Evolutionary conservation across 495 filamentous ascomycete genomes (phyloP), one percentile per base, ranked within the genome.

Genomic region (Geopyxis carbonaria): DNA sequence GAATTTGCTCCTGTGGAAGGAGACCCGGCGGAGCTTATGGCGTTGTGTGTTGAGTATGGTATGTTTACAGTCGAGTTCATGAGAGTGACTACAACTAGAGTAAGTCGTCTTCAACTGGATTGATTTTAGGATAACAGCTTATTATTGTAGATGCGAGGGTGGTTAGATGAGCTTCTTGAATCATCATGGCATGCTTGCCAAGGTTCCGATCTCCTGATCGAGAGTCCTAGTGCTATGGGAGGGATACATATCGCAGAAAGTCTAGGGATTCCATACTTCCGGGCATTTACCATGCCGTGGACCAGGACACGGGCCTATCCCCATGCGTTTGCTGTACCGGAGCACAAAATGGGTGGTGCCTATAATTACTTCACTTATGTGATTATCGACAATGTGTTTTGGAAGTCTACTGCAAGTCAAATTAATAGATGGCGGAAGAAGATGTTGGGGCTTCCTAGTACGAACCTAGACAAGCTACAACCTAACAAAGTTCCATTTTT

Each of bases 201-300:
- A 58, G 77, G 73, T 32, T 80, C 78, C 35, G 87, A 97, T 55
- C 63, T 97, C 24, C 65, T 97, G 11, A 91, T 97, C 35, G 89
- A 97, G 47, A 87, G 80, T 30, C 89, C 89, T n/a, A 85, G 78
- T 46, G 85, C 91, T 30, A 97, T 97, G 89, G 85, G 76, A 7
- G 89, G 89, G 21, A 93, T 97, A 30, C 89, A 97, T 57, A 94
- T 97, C 44, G 89, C 89, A n/a, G 91, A 97, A 61, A 85, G 85
- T 5, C 67, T 97, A 4, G 67, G 69, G 22, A 91, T 97, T 35
- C 89, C 89, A 4, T 97, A 97, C 54, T 95, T 95, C 66, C 74
- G 89, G 44, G 91, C 85, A 0, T 97, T 97, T 58, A 89, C 87
- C 13, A 97, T 97, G 89, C 91, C 89, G 10, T 97, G 89, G 89